These are phyloP conservation scores for Fusarium proliferatum DNA, from an alignment of 2,329 filamentous ascomycete species.

Conservation along the genomic window DNA sequence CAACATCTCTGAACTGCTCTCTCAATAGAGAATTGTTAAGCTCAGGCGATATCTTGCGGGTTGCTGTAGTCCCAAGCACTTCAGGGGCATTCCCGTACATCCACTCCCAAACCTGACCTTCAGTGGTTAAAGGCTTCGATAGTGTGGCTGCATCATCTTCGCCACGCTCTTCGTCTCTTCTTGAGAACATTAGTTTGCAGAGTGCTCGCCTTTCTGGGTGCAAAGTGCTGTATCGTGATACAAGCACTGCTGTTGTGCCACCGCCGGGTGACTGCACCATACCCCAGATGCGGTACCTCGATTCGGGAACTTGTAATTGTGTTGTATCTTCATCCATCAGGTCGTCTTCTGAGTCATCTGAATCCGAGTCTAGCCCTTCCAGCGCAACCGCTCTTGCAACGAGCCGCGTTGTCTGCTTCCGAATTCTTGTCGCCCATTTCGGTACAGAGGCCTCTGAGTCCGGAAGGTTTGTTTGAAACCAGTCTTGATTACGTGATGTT, in stretches of 20 bases:
- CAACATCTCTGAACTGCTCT: slow-evolving; percentile 53
- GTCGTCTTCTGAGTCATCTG: slow-evolving; percentile 48
- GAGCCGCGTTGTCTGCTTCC: slow-evolving; percentile 55
- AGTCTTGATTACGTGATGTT: slow-evolving; percentile 61
- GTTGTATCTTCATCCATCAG: slow-evolving; percentile 48
- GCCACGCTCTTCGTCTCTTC: slow-evolving; percentile 35
- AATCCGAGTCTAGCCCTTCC: slow-evolving; percentile 50
- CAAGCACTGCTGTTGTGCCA: slow-evolving; percentile 62
- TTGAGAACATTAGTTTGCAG: slow-evolving; percentile 54
- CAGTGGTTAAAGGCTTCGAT: slow-evolving; percentile 54
- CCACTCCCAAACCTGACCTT: slow-evolving; percentile 67
- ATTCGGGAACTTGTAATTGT: slow-evolving; percentile 58
- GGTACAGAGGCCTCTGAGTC: slow-evolving; percentile 42
- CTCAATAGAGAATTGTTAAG: slow-evolving; percentile 45
- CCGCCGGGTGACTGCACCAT: slow-evolving; percentile 63
- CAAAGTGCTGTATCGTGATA: slow-evolving; percentile 61
- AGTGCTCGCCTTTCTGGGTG: slow-evolving; percentile 57
- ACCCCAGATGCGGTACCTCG: slow-evolving; percentile 65
- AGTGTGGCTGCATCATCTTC: not conserved
- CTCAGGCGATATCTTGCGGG: slow-evolving; percentile 28
- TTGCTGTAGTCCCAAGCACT: slow-evolving; percentile 55
- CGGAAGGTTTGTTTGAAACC: slow-evolving; percentile 64
- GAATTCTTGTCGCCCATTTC: slow-evolving; percentile 62
- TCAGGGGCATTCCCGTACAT: slow-evolving; percentile 66
- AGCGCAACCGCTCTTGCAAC: slow-evolving; percentile 60